Base-by-base conservation (phyloP, 495 filamentous ascomycete species). In the Annulohypoxylon moriforme region DNA sequence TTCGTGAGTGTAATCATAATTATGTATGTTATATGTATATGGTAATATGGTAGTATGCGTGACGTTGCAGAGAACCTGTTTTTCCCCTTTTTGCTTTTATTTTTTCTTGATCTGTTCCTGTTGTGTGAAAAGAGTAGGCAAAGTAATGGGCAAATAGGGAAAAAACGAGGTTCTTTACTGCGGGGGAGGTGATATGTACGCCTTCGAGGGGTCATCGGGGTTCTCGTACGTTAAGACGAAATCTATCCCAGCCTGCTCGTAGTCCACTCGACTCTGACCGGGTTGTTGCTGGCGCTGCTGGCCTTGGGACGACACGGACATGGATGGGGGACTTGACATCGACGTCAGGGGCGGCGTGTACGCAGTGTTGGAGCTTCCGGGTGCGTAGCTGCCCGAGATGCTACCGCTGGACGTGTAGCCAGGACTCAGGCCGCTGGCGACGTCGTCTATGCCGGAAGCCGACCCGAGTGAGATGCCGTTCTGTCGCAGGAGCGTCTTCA, bases 201-300 rank as follows among this genome's bases (percentile, higher is more conserved):
- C 84, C 82, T 83, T 86, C 80, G 81, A 82, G 82, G 84, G 84
- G 79, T 83, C 74, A 76, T 76, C 76, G 66, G 76, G 75, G 81
- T 78, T 76, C 34, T 88, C 93, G 83, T 93, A 98, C 94, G 92
- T 93, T 82, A 98, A 87, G 57, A 98, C 94, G 85, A 98, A 98
- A 78, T 98, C 94, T 78, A 98, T 91, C 71, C 94, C 94, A 52
- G 94, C 85, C 75, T 97, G 93, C 73, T 91, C 90, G 80, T 96
- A 96, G 73, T 97, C 94, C 68, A 93, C 80, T 4, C 55, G 80
- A 66, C 20, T 80, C 71, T 69, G 84, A 78, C 71, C 79, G 40
- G 74, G 67, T 60, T 74, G 55, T 60, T 80, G 31, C 72, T 80
- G 76, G 58, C 80, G 76, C 61, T 66, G 55, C 24, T 27, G 47